A percentile compares a stretch with the other conserved stretches of the same genome.
Evolutionary conservation across 805 yeast genomes (phyloP).

Genomic region (Hyphopichia homilentoma): DNA sequence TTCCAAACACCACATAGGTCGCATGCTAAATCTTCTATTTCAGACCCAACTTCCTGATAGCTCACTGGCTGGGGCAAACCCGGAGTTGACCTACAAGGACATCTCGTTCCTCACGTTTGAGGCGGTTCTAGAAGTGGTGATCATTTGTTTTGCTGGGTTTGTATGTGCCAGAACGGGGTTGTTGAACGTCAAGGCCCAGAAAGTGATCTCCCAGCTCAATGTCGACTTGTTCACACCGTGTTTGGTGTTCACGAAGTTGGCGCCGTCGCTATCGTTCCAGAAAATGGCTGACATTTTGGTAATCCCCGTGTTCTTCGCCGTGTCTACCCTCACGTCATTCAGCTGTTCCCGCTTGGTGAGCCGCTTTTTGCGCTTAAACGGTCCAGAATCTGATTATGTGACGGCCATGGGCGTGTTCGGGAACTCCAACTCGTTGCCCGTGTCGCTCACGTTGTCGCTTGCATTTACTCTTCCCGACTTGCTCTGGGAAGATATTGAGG

Average conservation of each 20-base stretch:
- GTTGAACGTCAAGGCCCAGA: conserved; percentile 70
- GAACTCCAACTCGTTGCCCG: conserved; percentile 92
- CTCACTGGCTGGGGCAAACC: no score
- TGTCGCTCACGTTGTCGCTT: conserved; percentile 77
- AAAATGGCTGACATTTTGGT: conserved; percentile 77
- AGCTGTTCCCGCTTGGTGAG: conserved; percentile 57
- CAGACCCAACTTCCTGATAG: no score
- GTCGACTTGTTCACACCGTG: conserved; percentile 95
- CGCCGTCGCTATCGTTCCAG: conserved; percentile 62
- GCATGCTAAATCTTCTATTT: neutral
- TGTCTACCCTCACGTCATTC: conserved; percentile 76
- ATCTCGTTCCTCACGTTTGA: conserved; percentile 75
- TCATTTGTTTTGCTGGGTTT: conserved; percentile 83
- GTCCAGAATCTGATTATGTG: conserved; percentile 81
- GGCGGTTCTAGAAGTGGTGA: conserved; percentile 86
- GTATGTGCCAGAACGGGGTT: conserved; percentile 74
- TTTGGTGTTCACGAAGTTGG: conserved; percentile 80
- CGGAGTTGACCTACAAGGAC: conserved; percentile 34
- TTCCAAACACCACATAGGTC: no score
- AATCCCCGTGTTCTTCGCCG: conserved; percentile 80
- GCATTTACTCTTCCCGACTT: conserved; percentile 73
- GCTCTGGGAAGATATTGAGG: conserved; percentile 68
- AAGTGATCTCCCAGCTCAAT: conserved; percentile 69
- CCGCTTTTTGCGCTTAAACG: conserved; percentile 53
- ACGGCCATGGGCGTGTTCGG: conserved; percentile 98